These are phyloP conservation scores for Galeopsis tetrahit DNA, from an alignment of 257 asterid genomes.

Conservation along the genomic window DNA sequence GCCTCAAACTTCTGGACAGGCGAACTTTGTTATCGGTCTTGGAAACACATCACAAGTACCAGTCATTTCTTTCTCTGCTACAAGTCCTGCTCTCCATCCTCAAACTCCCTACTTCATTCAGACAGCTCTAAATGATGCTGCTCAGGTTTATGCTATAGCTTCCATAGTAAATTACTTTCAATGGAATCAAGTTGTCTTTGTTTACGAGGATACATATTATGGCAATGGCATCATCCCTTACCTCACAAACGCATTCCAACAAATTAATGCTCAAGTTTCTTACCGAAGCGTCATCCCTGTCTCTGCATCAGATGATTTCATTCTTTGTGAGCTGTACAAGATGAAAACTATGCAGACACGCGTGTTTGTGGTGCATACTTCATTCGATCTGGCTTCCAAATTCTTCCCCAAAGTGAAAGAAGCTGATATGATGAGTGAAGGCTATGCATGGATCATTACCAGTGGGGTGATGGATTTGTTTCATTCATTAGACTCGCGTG, in stretches of 20 bases:
- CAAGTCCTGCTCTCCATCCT: constrained; percentile 34
- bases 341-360: constrained; percentile 17
- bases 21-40: neutral
- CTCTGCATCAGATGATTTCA: constrained; percentile 36
- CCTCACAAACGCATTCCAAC: constrained; percentile 38
- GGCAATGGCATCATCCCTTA: constrained; percentile 45
- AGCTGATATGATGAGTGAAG: neutral
- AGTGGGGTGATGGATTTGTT: too few species aligned
- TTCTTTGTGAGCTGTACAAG: constrained; percentile 41
- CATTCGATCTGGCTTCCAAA: constrained; percentile 32
- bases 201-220: constrained; percentile 44
- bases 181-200: constrained; percentile 42
- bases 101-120: neutral
- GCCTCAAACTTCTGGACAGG: too few species aligned
- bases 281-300: constrained; percentile 40
- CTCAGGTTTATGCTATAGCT: constrained; percentile 45
- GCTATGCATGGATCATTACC: too few species aligned
- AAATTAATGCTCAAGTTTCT: constrained; percentile 33
- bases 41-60: constrained; percentile 38
- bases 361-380: constrained; percentile 46
- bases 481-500: too few species aligned
- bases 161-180: constrained; percentile 40
- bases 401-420: constrained; percentile 40
- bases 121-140: constrained; percentile 34
- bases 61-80: constrained; percentile 39